These are phyloP conservation scores for Camillea tinctor DNA, from an alignment of 2,329 filamentous ascomycete species.

Conservation along the genomic window DNA sequence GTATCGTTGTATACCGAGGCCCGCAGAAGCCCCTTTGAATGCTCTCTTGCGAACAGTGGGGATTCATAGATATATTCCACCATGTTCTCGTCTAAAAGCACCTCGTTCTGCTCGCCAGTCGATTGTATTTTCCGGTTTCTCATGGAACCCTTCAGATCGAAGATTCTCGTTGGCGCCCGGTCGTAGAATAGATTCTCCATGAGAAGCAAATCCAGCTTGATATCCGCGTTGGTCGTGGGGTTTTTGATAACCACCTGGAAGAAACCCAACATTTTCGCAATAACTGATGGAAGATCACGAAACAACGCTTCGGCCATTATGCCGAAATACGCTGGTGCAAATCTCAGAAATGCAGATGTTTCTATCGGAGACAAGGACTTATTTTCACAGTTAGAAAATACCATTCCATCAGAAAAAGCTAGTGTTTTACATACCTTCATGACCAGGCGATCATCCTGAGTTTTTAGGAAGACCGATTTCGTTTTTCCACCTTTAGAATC, in stretches of 20 bases:
- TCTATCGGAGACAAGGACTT: slow-evolving; percentile 87
- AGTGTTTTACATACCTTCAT: slow-evolving; percentile 59
- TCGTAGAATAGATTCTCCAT: slow-evolving; percentile 99
- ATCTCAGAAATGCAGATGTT: slow-evolving; percentile 89
- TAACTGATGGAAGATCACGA: slow-evolving; percentile 91
- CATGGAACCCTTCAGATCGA: slow-evolving; percentile 98
- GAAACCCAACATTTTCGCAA: slow-evolving; percentile 98
- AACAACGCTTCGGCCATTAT: slow-evolving; percentile 97
- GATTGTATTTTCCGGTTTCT: slow-evolving; percentile 95
- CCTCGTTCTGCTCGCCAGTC: slow-evolving; percentile 94
- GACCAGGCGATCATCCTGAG: slow-evolving; percentile 88
- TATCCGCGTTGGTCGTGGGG: slow-evolving; percentile 83
- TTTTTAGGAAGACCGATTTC: slow-evolving; percentile 96
- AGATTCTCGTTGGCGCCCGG: slow-evolving; percentile 81
- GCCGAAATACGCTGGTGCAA: slow-evolving; percentile 94
- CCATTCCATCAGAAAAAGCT: slow-evolving; percentile 34
- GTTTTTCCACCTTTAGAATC: slow-evolving; percentile 98
- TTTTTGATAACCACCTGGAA: slow-evolving; percentile 98
- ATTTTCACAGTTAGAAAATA: slow-evolving; percentile 28
- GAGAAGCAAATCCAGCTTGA: slow-evolving; percentile 88
- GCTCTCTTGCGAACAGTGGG: slow-evolving; percentile 90
- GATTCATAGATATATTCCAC: slow-evolving; percentile 99
- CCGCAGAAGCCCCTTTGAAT: slow-evolving; percentile 89
- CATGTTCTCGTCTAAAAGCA: slow-evolving; percentile 96
- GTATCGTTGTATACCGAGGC: slow-evolving; percentile 98